Evolutionary conservation across 1,139 yeast species (phyloP).

Genomic region (Suhomyces taliae): DNA sequence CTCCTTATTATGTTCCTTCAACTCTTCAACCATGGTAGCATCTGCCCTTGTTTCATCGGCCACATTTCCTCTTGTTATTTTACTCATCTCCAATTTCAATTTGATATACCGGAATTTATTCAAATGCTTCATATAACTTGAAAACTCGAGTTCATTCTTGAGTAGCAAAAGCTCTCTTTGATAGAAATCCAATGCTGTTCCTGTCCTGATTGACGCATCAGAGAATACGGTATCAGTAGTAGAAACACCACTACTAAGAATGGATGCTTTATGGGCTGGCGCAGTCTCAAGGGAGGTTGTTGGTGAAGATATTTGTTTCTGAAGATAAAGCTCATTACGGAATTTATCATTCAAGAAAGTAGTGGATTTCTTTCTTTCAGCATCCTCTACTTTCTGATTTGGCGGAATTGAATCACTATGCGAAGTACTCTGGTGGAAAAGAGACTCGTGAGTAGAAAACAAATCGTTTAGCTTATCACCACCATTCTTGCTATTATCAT

Average conservation of each 20-base stretch:
- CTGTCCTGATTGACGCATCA: constrained; percentile 9
- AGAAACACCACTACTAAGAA: constrained; percentile 5
- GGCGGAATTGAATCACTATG: background rate
- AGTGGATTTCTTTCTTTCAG: constrained; percentile 3
- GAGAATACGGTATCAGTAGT: background rate
- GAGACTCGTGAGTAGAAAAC: constrained; percentile 35
- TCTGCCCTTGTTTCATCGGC: constrained; percentile 8
- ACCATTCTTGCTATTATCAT: background rate
- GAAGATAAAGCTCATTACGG: constrained; percentile 18
- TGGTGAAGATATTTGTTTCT: constrained; percentile 24
- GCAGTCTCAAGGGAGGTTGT: constrained; percentile 27
- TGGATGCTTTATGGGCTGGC: constrained; percentile 19
- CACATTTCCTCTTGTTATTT: constrained; percentile 21
- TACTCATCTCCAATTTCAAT: constrained; percentile 28
- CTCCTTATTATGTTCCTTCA: constrained; percentile 6
- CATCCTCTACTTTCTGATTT: constrained; percentile 12
- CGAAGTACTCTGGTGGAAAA: constrained; percentile 19
- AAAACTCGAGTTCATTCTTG: constrained; percentile 64
- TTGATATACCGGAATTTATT: constrained; percentile 48
- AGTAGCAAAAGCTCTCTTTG: constrained; percentile 58
- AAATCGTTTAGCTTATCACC: constrained; percentile 21
- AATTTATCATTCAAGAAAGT: constrained; percentile 17
- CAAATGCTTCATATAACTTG: constrained; percentile 54
- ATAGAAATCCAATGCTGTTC: constrained; percentile 43
- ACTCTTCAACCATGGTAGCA: constrained; percentile 6